Evolutionary conservation across 2,329 filamentous ascomycete species (phyloP).

Genomic region (Beauveria asiatica): DNA sequence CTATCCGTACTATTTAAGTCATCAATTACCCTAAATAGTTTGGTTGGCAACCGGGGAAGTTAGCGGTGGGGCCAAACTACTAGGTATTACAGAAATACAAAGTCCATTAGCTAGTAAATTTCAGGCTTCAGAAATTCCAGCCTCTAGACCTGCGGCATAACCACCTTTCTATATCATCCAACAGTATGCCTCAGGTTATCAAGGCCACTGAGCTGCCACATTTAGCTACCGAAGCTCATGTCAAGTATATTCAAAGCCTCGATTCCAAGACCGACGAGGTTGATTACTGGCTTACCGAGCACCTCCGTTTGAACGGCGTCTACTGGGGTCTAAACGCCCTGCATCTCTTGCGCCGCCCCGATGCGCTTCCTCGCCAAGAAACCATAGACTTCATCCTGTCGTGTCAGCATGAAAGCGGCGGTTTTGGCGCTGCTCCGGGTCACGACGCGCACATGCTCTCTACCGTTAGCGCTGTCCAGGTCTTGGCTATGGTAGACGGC

Average conservation of each 20-base stretch:
- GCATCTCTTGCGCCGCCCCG: slow-evolving; percentile 71
- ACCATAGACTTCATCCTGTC: slow-evolving; percentile 90
- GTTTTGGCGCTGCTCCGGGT: slow-evolving; percentile 86
- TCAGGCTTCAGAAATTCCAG: too few relatives aligned
- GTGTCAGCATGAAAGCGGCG: slow-evolving; percentile 82
- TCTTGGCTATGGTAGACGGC: slow-evolving; percentile 78
- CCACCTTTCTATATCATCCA: background rate
- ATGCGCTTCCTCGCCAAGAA: slow-evolving; percentile 70
- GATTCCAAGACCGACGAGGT: slow-evolving; percentile 90
- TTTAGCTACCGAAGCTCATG: slow-evolving; percentile 55
- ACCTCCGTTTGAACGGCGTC: slow-evolving; percentile 86
- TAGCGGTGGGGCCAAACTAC: too few relatives aligned
- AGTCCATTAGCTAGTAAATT: too few relatives aligned
- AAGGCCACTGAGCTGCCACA: slow-evolving; percentile 29
- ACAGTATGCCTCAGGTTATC: slow-evolving; percentile 22
- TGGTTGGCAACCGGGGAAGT: too few relatives aligned
- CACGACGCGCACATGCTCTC: slow-evolving; percentile 96
- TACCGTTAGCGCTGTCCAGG: slow-evolving; percentile 90
- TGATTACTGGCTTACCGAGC: slow-evolving; percentile 96
- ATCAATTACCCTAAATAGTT: too few relatives aligned
- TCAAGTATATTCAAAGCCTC: slow-evolving; percentile 86
- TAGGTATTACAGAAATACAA: too few relatives aligned
- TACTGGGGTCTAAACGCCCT: slow-evolving; percentile 94
- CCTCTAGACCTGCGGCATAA: background rate
- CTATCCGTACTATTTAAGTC: too few relatives aligned